phyloP scores from a whole-genome alignment of 371 early-diverging fungal species.

The Actinomucor elegans region DNA sequence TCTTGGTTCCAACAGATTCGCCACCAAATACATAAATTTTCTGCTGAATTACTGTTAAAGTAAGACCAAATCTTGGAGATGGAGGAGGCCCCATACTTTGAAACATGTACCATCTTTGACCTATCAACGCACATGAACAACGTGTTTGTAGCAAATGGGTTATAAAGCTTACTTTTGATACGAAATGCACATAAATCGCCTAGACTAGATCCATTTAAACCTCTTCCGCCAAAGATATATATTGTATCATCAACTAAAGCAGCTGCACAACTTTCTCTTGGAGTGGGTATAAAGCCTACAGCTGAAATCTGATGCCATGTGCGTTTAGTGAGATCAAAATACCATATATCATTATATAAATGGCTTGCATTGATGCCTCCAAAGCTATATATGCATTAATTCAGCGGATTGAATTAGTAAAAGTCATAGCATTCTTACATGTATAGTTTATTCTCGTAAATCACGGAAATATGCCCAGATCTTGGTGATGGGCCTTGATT shows the following conservation, averaged over 20 bases:
- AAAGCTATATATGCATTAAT: too few relatives aligned
- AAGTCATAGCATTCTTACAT: constrained; percentile 32
- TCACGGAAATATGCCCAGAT: constrained; percentile 50
- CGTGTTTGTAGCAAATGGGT: too few relatives aligned
- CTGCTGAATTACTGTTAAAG: constrained; percentile 55
- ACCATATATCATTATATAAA: constrained; percentile 73
- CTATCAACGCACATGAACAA: constrained; percentile 14
- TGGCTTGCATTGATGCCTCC: constrained; percentile 64
- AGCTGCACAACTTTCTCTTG: constrained; percentile 60
- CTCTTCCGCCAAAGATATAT: constrained; percentile 68
- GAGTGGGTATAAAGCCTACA: constrained; percentile 61
- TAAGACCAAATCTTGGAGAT: constrained; percentile 55
- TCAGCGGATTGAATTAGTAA: neutral
- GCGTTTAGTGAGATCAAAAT: constrained; percentile 45
- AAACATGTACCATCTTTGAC: constrained; percentile 70
- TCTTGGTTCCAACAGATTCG: constrained; percentile 30
- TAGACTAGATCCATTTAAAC: constrained; percentile 48
- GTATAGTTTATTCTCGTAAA: constrained; percentile 47
- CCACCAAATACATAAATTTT: constrained; percentile 64
- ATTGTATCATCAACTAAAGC: constrained; percentile 66
- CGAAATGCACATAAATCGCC: constrained; percentile 68
- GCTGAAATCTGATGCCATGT: constrained; percentile 61
- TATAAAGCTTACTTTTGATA: constrained; percentile 43
- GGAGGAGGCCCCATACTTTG: constrained; percentile 61
- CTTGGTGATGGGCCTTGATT: constrained; percentile 47